Percentiles rank a stretch among this genome's conserved stretches.
Evolutionary conservation across 1,139 yeast genomes (phyloP).

Genomic region (Pichia sp.): DNA sequence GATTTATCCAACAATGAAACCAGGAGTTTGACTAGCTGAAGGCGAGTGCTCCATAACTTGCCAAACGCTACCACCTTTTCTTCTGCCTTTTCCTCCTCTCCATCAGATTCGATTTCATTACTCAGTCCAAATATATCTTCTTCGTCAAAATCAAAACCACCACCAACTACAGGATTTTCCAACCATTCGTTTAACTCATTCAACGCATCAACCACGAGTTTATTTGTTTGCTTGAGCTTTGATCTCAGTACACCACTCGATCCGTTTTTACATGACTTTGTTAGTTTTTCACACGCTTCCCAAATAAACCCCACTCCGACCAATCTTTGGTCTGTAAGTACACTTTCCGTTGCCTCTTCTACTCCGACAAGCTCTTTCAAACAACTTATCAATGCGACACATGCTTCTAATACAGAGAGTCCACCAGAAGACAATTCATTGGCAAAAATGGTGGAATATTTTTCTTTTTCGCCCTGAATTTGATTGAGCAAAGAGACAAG

Average conservation of each 20-base stretch:
- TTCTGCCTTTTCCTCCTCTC: constrained; percentile 33
- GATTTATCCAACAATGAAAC: constrained; percentile 54
- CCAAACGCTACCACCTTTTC: constrained; percentile 38
- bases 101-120: constrained; percentile 29
- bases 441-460: constrained; percentile 40
- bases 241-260: constrained; percentile 46
- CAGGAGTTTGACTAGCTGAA: constrained; percentile 52
- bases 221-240: constrained; percentile 43
- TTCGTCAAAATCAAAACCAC: constrained; percentile 35
- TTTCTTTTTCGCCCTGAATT: constrained; percentile 32
- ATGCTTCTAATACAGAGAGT: constrained; percentile 6
- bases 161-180: constrained; percentile 47
- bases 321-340: constrained; percentile 35
- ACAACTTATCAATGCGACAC: background rate
- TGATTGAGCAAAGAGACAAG: constrained; percentile 46
- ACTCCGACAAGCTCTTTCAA: constrained; percentile 7
- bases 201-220: constrained; percentile 56
- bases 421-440: constrained; percentile 35
- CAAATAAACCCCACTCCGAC: constrained; percentile 61
- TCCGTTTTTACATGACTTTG: constrained; percentile 42
- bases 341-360: constrained; percentile 20
- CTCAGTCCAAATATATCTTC: constrained; percentile 38
- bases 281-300: constrained; percentile 51
- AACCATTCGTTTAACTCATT: constrained; percentile 66
- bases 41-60: constrained; percentile 46